Conservation (phyloP, 2,329 filamentous ascomycete genomes). For the Aureobasidium sp. region DNA sequence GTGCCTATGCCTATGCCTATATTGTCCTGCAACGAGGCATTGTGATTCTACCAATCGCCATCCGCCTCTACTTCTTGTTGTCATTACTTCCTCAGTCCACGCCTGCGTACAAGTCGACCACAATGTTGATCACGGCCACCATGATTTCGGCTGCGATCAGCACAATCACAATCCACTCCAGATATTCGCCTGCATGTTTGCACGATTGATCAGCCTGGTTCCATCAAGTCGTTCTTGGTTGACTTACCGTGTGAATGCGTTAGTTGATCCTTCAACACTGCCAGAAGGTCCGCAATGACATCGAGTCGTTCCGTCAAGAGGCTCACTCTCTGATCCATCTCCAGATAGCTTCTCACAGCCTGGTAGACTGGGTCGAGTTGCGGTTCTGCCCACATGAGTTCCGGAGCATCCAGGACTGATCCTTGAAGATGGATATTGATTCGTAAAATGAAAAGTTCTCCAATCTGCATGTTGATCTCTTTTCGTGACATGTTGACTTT, state of each 20-base stretch:
- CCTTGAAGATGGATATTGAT: slow-evolving; percentile 98
- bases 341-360: slow-evolving; percentile 87
- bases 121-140: slow-evolving; percentile 78
- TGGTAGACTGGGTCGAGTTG: slow-evolving; percentile 95
- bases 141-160: slow-evolving; percentile 93
- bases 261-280: slow-evolving; percentile 90
- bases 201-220: slow-evolving; percentile 46
- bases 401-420: slow-evolving; percentile 90
- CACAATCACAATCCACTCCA: slow-evolving; percentile 68
- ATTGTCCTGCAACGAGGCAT: slow-evolving; percentile 9
- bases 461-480: slow-evolving; percentile 99
- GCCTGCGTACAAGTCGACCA: slow-evolving; percentile 80
- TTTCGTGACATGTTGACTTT: slow-evolving; percentile 81
- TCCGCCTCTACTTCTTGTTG: not conserved
- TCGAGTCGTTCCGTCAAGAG: slow-evolving; percentile 83
- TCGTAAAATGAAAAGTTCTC: slow-evolving; percentile 91
- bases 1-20: not conserved
- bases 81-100: slow-evolving; percentile 19
- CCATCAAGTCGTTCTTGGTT: slow-evolving; percentile 37
- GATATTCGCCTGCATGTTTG: slow-evolving; percentile 36
- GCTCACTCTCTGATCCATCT: slow-evolving; percentile 93
- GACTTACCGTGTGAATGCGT: slow-evolving; percentile 86
- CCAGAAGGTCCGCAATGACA: slow-evolving; percentile 87
- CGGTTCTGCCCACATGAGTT: slow-evolving; percentile 97
- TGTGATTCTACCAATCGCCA: too few relatives aligned